Percentiles rank a stretch among this genome's conserved stretches.
Conservation (phyloP, 2,329 filamentous ascomycete genomes). For the Xylariaceae sp. region DNA sequence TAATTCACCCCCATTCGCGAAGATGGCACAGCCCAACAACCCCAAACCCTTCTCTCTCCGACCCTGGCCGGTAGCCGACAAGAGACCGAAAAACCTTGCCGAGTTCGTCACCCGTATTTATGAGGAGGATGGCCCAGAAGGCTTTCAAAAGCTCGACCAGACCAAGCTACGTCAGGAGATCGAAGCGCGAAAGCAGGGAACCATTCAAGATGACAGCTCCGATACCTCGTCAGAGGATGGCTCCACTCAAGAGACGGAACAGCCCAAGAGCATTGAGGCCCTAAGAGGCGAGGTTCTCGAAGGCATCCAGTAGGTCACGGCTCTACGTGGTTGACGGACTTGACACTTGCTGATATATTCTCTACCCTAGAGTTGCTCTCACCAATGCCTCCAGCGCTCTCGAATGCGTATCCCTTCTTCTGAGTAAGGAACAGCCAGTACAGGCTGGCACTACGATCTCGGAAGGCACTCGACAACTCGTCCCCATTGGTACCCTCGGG, state of each 20-base stretch:
- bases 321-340: background rate
- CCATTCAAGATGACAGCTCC: slow-evolving; percentile 38
- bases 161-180: slow-evolving; percentile 68
- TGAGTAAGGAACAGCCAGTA: slow-evolving; percentile 75
- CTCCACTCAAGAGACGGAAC: slow-evolving; percentile 38
- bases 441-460: slow-evolving; percentile 69
- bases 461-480: slow-evolving; percentile 61
- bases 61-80: slow-evolving; percentile 56
- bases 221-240: slow-evolving; percentile 38
- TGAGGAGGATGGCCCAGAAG: slow-evolving; percentile 60
- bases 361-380: slow-evolving; percentile 38
- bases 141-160: slow-evolving; percentile 77
- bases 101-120: slow-evolving; percentile 78
- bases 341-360: background rate
- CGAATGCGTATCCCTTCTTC: slow-evolving; percentile 77
- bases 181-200: slow-evolving; percentile 35
- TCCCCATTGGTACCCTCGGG: slow-evolving; percentile 71
- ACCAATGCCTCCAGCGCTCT: slow-evolving; percentile 66
- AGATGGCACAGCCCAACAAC: slow-evolving; percentile 5
- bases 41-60: slow-evolving; percentile 53
- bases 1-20: too few relatives aligned
- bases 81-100: slow-evolving; percentile 57
- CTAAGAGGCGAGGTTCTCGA: slow-evolving; percentile 55
- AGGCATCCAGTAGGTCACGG: slow-evolving; percentile 49
- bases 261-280: slow-evolving; percentile 36